Conservation (phyloP, 2,329 filamentous ascomycete genomes). For the Xylariaceae sp. region DNA sequence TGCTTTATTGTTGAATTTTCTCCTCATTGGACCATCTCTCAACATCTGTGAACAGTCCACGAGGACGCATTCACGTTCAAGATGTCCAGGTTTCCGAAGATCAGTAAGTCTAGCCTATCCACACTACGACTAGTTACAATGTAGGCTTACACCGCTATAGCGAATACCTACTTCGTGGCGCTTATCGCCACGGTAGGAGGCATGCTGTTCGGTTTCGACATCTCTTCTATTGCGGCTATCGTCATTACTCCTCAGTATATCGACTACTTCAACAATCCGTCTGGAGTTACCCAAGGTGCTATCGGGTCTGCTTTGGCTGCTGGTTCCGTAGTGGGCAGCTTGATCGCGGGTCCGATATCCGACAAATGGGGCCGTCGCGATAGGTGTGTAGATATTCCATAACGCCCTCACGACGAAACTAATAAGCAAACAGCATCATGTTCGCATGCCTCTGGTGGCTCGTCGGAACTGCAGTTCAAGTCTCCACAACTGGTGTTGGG, state of each 20-base stretch:
- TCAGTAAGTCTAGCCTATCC: conserved; percentile 32
- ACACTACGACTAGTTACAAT: neutral
- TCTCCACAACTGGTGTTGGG: conserved; percentile 62
- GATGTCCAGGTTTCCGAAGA: conserved; percentile 40
- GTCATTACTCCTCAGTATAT: conserved; percentile 59
- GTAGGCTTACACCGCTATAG: conserved; percentile 22
- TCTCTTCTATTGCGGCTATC: conserved; percentile 64
- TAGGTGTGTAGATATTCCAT: conserved; percentile 27
- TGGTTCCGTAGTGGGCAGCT: conserved; percentile 58
- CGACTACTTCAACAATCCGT: conserved; percentile 58
- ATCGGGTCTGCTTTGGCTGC: conserved; percentile 60
- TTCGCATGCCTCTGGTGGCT: conserved; percentile 57
- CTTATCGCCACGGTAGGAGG: conserved; percentile 41
- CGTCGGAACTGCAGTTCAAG: conserved; percentile 66
- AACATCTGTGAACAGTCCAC: conserved; percentile 19
- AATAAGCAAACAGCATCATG: conserved; percentile 45
- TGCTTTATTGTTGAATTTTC: conserved; percentile 8
- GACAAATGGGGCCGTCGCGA: conserved; percentile 56
- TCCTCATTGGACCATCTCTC: conserved; percentile 11
- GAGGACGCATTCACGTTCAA: conserved; percentile 28
- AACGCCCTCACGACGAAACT: neutral
- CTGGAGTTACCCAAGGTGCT: conserved; percentile 55
- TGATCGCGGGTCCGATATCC: conserved; percentile 56
- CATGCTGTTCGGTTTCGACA: conserved; percentile 60
- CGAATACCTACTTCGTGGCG: conserved; percentile 43